Evolutionary conservation across 306 rosid species (phyloP).

Genomic region (Acacia crassicarpa): DNA sequence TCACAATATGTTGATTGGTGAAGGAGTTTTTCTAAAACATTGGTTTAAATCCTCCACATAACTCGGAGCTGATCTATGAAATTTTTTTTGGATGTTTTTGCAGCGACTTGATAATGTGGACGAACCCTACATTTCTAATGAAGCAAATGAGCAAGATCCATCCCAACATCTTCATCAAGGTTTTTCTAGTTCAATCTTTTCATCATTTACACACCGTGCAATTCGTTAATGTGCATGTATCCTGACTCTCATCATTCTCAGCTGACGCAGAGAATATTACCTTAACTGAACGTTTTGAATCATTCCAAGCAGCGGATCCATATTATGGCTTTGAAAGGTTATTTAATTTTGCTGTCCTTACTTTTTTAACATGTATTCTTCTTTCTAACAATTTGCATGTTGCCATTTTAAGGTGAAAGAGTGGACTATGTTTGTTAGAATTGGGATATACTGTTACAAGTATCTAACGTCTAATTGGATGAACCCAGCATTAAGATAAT

Average conservation of each 20-base stretch:
- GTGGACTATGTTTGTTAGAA: background rate
- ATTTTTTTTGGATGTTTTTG: conserved; percentile 30
- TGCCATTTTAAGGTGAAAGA: background rate
- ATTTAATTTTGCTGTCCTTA: conserved; percentile 21
- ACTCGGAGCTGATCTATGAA: conserved; percentile 11
- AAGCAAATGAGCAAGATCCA: conserved; percentile 44
- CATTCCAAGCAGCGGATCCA: conserved; percentile 43
- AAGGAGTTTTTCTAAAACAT: background rate
- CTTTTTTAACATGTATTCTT: conserved; percentile 1
- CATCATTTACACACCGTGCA: background rate
- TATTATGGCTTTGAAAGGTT: conserved; percentile 71
- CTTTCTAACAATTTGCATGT: background rate
- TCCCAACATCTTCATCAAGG: conserved; percentile 67
- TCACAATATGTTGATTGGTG: background rate
- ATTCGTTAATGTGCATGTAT: background rate
- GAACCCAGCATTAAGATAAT: conserved; percentile 3
- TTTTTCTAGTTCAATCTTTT: conserved; percentile 33
- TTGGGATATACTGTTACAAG: background rate
- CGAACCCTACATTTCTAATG: conserved; percentile 43
- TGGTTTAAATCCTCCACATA: background rate
- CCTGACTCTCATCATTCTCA: conserved; percentile 41
- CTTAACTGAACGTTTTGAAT: conserved; percentile 50
- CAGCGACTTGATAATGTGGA: conserved; percentile 78
- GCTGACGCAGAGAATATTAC: conserved; percentile 74
- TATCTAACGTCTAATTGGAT: background rate